A percentile compares a stretch with the other conserved stretches of the same genome.
Evolutionary conservation across 371 early-diverging fungal species (phyloP).

Genomic region (Rhizopus sp.): DNA sequence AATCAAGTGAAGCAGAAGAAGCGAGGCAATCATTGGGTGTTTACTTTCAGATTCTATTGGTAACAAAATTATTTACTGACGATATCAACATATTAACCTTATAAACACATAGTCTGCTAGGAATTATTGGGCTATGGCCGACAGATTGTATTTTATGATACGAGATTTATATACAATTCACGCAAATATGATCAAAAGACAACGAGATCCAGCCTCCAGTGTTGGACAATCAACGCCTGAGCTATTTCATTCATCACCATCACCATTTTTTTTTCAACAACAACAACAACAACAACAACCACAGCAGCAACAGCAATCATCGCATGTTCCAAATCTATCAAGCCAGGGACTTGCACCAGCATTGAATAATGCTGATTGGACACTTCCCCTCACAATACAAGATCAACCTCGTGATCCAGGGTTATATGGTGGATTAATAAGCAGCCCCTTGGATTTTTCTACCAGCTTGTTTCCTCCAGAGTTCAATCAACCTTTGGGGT

Average conservation of each 20-base stretch:
- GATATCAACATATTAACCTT: neutral
- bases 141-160: slow-evolving; percentile 61
- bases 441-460: neutral
- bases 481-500: slow-evolving; percentile 19
- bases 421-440: neutral
- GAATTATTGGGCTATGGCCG: slow-evolving; percentile 64
- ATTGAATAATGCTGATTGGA: slow-evolving; percentile 7
- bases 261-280: neutral
- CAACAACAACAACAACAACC: neutral
- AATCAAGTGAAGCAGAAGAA: slow-evolving; percentile 42
- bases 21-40: slow-evolving; percentile 51
- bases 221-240: neutral
- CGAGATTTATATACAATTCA: slow-evolving; percentile 63
- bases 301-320: neutral
- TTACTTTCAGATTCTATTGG: slow-evolving; percentile 52
- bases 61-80: slow-evolving; percentile 11
- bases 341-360: too few relatives aligned
- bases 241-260: neutral
- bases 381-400: neutral
- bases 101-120: slow-evolving; percentile 37
- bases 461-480: slow-evolving; percentile 17
- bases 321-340: neutral
- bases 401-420: slow-evolving; percentile 1
- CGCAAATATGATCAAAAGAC: slow-evolving; percentile 21
- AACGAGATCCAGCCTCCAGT: neutral